Evolutionary conservation across 345 rosid species (phyloP).

Genomic region (Hypericum androsaemum): DNA sequence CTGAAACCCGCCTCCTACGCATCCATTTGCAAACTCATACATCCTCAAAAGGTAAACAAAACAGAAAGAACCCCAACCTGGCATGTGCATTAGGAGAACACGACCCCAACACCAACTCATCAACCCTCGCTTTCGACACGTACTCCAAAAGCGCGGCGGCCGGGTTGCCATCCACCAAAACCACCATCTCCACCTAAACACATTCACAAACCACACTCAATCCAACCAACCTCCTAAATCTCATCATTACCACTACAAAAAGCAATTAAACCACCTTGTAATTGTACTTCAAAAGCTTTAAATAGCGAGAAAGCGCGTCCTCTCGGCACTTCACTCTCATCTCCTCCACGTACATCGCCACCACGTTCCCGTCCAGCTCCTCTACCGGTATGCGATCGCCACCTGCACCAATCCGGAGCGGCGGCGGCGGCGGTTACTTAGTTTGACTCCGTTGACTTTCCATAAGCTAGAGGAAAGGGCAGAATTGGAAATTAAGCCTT

Average conservation of each 20-base stretch:
- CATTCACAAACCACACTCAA: slow-evolving; percentile 4
- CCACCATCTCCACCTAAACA: slow-evolving; percentile 58
- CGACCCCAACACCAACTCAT: slow-evolving; percentile 64
- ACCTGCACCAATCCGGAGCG: slow-evolving; percentile 20
- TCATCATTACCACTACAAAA: neutral
- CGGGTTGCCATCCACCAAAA: slow-evolving; percentile 62
- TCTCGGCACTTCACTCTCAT: slow-evolving; percentile 35
- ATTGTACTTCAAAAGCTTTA: slow-evolving; percentile 30
- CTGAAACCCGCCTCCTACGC: too few species aligned
- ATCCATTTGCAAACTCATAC: too few species aligned
- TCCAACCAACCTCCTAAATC: neutral
- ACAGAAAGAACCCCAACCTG: too few species aligned
- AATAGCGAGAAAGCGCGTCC: slow-evolving; percentile 49
- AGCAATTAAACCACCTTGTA: neutral
- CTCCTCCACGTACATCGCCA: slow-evolving; percentile 51
- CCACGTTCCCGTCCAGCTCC: slow-evolving; percentile 62
- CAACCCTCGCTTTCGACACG: slow-evolving; percentile 34
- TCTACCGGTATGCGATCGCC: slow-evolving; percentile 50
- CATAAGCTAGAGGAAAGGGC: too few species aligned
- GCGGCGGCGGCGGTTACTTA: too few species aligned
- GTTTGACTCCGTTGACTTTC: too few species aligned
- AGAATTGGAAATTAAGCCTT: too few species aligned
- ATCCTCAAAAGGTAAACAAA: too few species aligned
- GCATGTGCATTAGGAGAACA: slow-evolving; percentile 24
- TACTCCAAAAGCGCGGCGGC: slow-evolving; percentile 49